phyloP scores from a whole-genome alignment of 2,329 filamentous ascomycete species.

The Pseudogymnoascus sp. region DNA sequence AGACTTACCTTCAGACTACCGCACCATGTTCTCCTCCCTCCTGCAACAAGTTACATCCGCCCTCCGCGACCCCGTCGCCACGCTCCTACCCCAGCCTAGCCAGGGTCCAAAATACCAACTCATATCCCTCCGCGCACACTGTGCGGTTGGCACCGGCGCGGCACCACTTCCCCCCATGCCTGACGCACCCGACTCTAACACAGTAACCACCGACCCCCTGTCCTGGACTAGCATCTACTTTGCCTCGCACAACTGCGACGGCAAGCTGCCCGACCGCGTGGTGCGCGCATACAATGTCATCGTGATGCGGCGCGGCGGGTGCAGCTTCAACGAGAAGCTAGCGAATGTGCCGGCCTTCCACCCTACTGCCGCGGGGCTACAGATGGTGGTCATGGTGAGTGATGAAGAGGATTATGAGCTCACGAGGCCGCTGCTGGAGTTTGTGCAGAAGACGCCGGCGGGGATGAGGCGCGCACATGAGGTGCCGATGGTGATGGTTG shows the following conservation, averaged over 20 bases:
- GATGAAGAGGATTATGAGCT: conserved; percentile 34
- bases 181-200: conserved; percentile 25
- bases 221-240: conserved; percentile 65
- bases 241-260: conserved; percentile 55
- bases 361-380: conserved; percentile 51
- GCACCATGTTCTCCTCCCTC: conserved; percentile 35
- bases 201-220: conserved; percentile 35
- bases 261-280: conserved; percentile 42
- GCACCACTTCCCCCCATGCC: conserved; percentile 59
- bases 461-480: conserved; percentile 41
- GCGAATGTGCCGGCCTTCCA: conserved; percentile 73
- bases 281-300: conserved; percentile 62
- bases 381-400: conserved; percentile 73
- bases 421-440: conserved; percentile 63
- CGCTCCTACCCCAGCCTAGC: conserved; percentile 30
- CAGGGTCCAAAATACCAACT: conserved; percentile 24
- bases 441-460: conserved; percentile 46
- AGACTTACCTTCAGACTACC: conserved; percentile 25
- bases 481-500: conserved; percentile 77
- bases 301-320: conserved; percentile 72
- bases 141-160: conserved; percentile 48
- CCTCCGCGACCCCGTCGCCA: conserved; percentile 35
- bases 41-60: conserved; percentile 42
- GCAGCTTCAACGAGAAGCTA: conserved; percentile 76
- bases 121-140: conserved; percentile 35